Conservation (phyloP, 345 rosid genomes). For the Camelina laxa region DNA sequence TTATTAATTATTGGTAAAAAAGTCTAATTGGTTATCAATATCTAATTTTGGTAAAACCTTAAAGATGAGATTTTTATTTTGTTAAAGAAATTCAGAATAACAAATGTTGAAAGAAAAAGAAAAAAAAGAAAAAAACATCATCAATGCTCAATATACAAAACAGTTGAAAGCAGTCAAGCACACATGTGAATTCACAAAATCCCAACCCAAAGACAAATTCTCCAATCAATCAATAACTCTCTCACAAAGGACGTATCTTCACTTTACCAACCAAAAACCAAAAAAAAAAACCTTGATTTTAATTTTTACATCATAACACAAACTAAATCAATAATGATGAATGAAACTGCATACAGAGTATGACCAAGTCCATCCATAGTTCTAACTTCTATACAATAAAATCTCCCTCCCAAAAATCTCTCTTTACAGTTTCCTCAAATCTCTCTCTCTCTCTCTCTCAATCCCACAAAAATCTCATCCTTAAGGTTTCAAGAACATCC, state of each 20-base stretch:
- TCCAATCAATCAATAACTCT: slow-evolving; percentile 28
- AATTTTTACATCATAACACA: background rate
- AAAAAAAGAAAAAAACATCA: background rate
- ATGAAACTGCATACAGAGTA: background rate
- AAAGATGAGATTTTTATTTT: too few species aligned
- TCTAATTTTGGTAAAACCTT: too few species aligned
- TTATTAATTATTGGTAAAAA: too few species aligned
- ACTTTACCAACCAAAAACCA: slow-evolving; percentile 22
- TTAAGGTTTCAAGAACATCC: slow-evolving; percentile 4
- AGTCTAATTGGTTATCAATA: too few species aligned
- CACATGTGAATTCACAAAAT: slow-evolving; percentile 39
- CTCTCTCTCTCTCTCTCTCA: slow-evolving; percentile 17
- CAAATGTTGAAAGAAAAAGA: background rate
- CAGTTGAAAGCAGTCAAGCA: slow-evolving; percentile 15
- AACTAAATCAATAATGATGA: background rate
- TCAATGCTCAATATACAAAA: slow-evolving; percentile 6
- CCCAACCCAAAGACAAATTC: slow-evolving; percentile 26
- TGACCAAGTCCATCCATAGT: slow-evolving; percentile 37
- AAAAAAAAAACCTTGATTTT: background rate
- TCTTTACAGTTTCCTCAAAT: slow-evolving; percentile 34
- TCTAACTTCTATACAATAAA: slow-evolving; percentile 3
- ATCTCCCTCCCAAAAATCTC: slow-evolving; percentile 47
- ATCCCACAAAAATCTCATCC: slow-evolving; percentile 42
- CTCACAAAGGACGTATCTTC: slow-evolving; percentile 41
- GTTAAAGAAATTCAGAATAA: background rate